Base-by-base conservation (phyloP, 352 stramenopile species). In the Globisporangium mamillatum region DNA sequence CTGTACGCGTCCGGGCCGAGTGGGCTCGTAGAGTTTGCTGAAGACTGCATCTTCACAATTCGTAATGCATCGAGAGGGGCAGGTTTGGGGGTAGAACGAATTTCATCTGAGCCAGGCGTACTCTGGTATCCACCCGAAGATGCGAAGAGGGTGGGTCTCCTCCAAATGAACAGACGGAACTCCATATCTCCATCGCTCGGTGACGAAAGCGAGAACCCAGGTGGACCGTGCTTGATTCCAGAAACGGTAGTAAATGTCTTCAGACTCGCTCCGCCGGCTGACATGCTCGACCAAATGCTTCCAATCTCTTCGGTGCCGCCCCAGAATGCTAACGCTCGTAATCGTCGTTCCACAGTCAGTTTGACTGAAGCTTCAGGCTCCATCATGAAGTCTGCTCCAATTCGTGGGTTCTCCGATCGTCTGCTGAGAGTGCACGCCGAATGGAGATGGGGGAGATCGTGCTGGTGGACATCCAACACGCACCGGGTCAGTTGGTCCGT, bases 61-160 rank as follows among this genome's bases (percentile, higher is more conserved):
- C 22, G 36, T 25, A 24, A 5, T 12, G 20, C 6, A n/a, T 58
- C 53, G 4, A 57, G 10, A 57, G 22, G 50, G 10, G 14, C 50
- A 56, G 7, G 12, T 56, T 5, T 2, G 24, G 22, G 22, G 16
- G 53, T 14, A 32, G 24, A 58, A 4, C 24, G 1, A 2, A 1
- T 58, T 22, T 24, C 52, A 57, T 18, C 52, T 6, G 12, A 38
- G 6, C 25, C 36, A 29, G 57, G 55, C 4, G 41, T 70, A 3
- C 9, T 71, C 2, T 50, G 64, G 29, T 71, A 66, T 22, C 60
- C 69, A 0, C 10, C 59, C 1, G 69, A 71, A 10, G 41, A 64
- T 14, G 64, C 69, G 9, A 32, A 57, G 20, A 12, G 48, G 2
- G 71, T 74, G 64, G 69, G 65, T 4, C 54, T 74, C 9, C 60